Conservation (phyloP, 2,329 filamentous ascomycete species). For the Nemania diffusa region DNA sequence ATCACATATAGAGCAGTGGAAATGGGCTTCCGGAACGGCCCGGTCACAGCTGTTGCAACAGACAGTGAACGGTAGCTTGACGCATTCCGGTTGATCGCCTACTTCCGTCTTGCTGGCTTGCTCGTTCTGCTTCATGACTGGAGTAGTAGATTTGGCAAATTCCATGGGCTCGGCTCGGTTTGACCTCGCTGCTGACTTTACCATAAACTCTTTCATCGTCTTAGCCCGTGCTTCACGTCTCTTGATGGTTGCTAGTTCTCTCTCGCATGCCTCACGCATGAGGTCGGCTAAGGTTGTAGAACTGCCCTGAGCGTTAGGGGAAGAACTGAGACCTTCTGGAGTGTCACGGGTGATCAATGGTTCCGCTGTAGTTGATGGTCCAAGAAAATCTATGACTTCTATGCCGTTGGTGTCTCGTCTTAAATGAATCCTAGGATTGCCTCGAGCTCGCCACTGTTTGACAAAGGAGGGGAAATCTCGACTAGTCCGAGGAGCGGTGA, state of each 20-base stretch:
- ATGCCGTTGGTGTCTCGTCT: slow-evolving; percentile 40
- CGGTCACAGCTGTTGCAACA: slow-evolving; percentile 92
- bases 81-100: slow-evolving; percentile 23
- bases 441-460: slow-evolving; percentile 43
- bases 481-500: slow-evolving; percentile 42
- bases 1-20: slow-evolving; percentile 94
- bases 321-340: slow-evolving; percentile 22
- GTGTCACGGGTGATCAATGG: slow-evolving; percentile 35
- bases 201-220: not conserved
- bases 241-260: slow-evolving; percentile 4
- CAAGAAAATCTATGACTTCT: slow-evolving; percentile 46
- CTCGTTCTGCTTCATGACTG: slow-evolving; percentile 21
- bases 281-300: slow-evolving; percentile 30
- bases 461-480: slow-evolving; percentile 46
- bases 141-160: not conserved
- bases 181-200: not conserved
- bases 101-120: slow-evolving; percentile 8
- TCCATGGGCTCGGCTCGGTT: not conserved
- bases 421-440: slow-evolving; percentile 45
- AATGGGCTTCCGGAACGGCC: slow-evolving; percentile 83
- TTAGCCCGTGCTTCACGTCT: not conserved
- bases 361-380: slow-evolving; percentile 22
- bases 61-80: slow-evolving; percentile 73
- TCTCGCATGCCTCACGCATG: slow-evolving; percentile 25
- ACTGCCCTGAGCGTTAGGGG: slow-evolving; percentile 29